A percentile compares a stretch with the other conserved stretches of the same genome.
Evolutionary conservation across 139 green algal genomes (phyloP).

Genomic region (Chlamydomonas sphaeroides): DNA sequence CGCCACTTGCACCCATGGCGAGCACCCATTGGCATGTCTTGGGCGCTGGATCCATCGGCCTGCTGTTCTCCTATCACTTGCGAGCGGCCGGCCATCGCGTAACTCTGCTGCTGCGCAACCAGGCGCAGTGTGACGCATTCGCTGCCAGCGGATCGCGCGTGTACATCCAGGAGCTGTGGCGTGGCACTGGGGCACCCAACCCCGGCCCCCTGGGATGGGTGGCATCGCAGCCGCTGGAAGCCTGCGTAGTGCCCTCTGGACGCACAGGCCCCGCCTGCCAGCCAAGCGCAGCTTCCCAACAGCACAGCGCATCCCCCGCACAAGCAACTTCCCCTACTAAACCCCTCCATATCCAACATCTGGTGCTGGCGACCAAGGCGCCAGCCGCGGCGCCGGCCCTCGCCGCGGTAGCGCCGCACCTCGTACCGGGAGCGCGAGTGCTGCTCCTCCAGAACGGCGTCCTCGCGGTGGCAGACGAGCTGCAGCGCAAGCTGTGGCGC

Average conservation of each 20-base stretch:
- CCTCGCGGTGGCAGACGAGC: conserved; percentile 37
- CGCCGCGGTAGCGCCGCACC: conserved; percentile 1
- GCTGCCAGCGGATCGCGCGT: not conserved
- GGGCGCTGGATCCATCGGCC: conserved; percentile 51
- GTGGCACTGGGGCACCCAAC: too few relatives aligned
- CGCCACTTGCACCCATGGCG: too few relatives aligned
- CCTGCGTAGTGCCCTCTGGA: too few relatives aligned
- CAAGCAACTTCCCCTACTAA: too few relatives aligned
- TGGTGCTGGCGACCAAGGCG: conserved; percentile 33
- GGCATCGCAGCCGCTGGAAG: too few relatives aligned
- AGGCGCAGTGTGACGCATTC: not conserved
- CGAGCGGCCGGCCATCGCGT: conserved; percentile 7
- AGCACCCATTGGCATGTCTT: conserved; percentile 43
- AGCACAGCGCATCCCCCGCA: too few relatives aligned
- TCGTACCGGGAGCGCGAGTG: not conserved
- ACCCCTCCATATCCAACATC: not conserved
- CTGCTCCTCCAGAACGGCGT: conserved; percentile 56
- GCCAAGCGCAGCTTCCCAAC: too few relatives aligned
- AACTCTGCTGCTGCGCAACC: conserved; percentile 15
- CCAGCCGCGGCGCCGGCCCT: conserved; percentile 14
- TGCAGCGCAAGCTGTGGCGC: not conserved
- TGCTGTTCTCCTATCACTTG: conserved; percentile 45
- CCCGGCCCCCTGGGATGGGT: too few relatives aligned
- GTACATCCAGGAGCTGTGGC: conserved; percentile 9
- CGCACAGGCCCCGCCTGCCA: too few relatives aligned